Percentiles rank a stretch among this genome's conserved stretches.
Conservation (phyloP, 306 rosid species). For the Prunus armeniaca region DNA sequence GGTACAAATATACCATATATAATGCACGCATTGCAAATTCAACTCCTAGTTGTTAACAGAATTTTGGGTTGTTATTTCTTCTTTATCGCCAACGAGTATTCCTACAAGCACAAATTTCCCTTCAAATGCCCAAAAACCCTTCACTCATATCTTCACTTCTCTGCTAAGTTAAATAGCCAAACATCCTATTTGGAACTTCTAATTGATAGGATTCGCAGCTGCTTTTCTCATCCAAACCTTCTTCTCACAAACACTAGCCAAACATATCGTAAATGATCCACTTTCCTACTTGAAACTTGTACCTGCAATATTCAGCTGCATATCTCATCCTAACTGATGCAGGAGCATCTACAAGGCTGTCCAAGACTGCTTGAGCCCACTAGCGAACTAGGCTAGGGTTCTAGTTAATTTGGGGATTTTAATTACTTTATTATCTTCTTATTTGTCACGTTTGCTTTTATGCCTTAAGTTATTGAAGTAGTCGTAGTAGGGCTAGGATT, state of each 20-base stretch:
- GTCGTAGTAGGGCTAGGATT: too few species aligned
- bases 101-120: not conserved
- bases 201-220: not conserved
- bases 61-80: not conserved
- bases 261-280: not conserved
- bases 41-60: not conserved
- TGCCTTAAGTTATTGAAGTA: too few species aligned
- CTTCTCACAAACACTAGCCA: not conserved
- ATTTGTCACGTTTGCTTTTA: too few species aligned
- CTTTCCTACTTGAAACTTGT: not conserved
- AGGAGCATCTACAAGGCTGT: too few species aligned
- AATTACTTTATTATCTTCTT: too few species aligned
- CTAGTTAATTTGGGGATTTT: too few species aligned
- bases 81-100: not conserved
- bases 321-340: not conserved
- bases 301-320: not conserved
- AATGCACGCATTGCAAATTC: not conserved
- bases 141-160: not conserved
- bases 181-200: not conserved
- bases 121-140: not conserved
- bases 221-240: not conserved
- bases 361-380: too few species aligned
- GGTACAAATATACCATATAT: not conserved
- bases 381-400: too few species aligned
- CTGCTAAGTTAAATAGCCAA: not conserved